Base-by-base conservation (phyloP, 176 grass and related monocot genomes). In the Luzula sylvatica region DNA sequence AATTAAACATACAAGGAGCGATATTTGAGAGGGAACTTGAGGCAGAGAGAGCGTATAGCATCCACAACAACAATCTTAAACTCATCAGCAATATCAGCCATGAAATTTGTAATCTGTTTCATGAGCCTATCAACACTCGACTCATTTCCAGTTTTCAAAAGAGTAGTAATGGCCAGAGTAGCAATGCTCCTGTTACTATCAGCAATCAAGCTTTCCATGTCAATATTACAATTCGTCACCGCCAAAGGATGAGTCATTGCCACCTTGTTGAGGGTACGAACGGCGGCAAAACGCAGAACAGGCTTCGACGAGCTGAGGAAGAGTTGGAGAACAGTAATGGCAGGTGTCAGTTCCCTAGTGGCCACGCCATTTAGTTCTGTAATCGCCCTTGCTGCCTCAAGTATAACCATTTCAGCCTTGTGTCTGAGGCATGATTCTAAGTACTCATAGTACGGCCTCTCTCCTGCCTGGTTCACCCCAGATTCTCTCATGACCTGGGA, bases 221-320 rank as follows among this genome's bases (percentile, higher is more conserved):
- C 92, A 56, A 98, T 90, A 68, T 98, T 98, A 73, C 92, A 98
- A 63, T 90, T 98, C 38, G 92, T 90, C 49, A 98, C 92, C 2
- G 85, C 92, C 71, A 98, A 69, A 61, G 92, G 92, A 82, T 98
- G 85, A 67, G 78, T 77, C 51, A 79, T 82, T 53, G 92, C 92
- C 72, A 98, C 92, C 85, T 98, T 98, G 64, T 98, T 90, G 32
- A 98, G 77, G 2, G 92, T 98, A 46, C 92, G 77, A 55, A 98
- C 86, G 56, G 92, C 92, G 1, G 92, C 92, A 61, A 98, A 98
- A 38, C 92, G 61, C 59, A 98, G 85, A 42, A 98, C 81, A n/a
- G 92, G 92, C 71, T 98, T 98, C 1, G 92, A 98, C 59, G 92
- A 98, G 79, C 92, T 98, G 74, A 98, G 81, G 74, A 98, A 98